phyloP scores from a whole-genome alignment of 202 grass and related monocot species.

The Miscanthus sacchariflorus region DNA sequence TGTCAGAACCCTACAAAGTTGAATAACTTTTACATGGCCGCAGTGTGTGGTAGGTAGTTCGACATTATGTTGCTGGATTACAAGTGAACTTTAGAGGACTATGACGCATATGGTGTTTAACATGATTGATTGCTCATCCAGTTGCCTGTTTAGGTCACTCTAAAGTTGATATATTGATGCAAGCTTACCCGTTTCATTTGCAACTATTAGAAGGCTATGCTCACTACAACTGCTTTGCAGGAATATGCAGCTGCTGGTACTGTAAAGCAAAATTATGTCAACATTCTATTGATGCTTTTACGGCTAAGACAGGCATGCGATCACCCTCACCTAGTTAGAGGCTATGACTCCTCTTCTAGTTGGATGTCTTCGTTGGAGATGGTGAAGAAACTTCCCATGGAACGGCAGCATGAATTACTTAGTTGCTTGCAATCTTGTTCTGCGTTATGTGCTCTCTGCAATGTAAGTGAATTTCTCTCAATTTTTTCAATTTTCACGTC shows the following conservation, averaged over 20 bases:
- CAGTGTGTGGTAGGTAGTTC: not conserved
- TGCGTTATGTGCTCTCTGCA: conserved; percentile 88
- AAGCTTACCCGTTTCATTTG: not conserved
- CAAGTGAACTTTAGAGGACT: not conserved
- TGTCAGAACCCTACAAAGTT: not conserved
- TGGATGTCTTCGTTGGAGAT: conserved; percentile 83
- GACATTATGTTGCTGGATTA: not conserved
- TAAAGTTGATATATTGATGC: conserved; percentile 15
- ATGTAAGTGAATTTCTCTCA: conserved; percentile 57
- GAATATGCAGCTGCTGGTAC: conserved; percentile 97
- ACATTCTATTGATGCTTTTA: conserved; percentile 98
- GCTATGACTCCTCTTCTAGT: conserved; percentile 65
- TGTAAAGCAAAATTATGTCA: conserved; percentile 99
- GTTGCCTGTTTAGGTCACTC: conserved; percentile 10
- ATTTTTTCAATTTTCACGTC: not conserved
- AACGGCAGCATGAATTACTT: conserved; percentile 78
- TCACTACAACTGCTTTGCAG: conserved; percentile 58
- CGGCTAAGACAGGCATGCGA: conserved; percentile 95
- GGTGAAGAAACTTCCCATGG: conserved; percentile 74
- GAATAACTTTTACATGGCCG: not conserved
- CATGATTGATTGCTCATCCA: conserved; percentile 24
- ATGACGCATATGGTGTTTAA: not conserved
- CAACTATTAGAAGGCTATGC: conserved; percentile 24
- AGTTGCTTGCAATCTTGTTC: conserved; percentile 83
- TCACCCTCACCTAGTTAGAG: conserved; percentile 89